Evolutionary conservation across 2,329 filamentous ascomycete species (phyloP), one percentile per base, ranked within the genome.

Genomic region (Cercospora janseana): DNA sequence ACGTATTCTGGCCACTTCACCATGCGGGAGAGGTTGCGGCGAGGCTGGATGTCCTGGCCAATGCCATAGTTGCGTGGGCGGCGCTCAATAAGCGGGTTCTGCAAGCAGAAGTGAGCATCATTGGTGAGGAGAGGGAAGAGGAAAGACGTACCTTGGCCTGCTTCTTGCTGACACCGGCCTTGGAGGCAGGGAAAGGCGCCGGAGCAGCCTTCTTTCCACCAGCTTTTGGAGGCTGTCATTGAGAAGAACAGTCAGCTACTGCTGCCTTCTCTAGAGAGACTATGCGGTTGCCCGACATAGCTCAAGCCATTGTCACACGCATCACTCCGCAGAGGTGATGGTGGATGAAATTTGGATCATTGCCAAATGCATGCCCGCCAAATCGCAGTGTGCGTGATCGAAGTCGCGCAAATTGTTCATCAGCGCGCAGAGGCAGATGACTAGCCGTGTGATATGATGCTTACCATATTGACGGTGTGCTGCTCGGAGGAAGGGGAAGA

Each of bases 31-130:
- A 95, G 82, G 81, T 98, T 97, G 73, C 91, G 88, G 73, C 83
- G 84, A 69, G 92, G 91, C 80, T 97, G 93, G 77, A 97, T 90
- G 79, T 96, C 92, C 83, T 97, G 91, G 73, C 93, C 93, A 73
- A 98, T 95, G 73, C 92, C 93, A 77, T 83, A 98, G 89, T 98
- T 98, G 72, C 88, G 88, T 69, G 89, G 78, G 69, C 91, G 88
- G 83, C 93, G 95, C 89, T 98, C 93, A 77, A 98, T 85, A 73
- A 98, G 91, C 74, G 93, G 93, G 86, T 97, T 98, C 93, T 98
- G 60, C 12, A 12, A 38, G 52, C 10, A 42, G 51, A 52, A 29
- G 51, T 62, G 29, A 60, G 44, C 21, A 49, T 47, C 2, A 20
- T 18, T n/a, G 31, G 16, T 29, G 43, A 29, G 15, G 24, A 27